phyloP scores from a whole-genome alignment of 371 early-diverging fungal genomes.

The Nematocida sp. region DNA sequence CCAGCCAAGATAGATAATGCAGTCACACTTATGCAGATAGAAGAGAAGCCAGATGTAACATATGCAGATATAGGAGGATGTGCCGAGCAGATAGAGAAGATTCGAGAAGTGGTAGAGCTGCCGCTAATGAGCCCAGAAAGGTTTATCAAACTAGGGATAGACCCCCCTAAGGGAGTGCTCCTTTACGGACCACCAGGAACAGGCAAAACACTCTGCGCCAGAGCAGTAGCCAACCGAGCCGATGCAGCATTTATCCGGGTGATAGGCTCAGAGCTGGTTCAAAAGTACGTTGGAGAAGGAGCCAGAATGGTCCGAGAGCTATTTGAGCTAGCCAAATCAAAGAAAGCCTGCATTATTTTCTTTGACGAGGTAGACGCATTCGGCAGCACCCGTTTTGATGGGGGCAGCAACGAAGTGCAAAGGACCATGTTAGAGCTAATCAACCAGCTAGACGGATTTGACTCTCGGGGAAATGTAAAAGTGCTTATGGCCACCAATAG shows the following conservation, averaged over 20 bases:
- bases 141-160: slow-evolving; percentile 83
- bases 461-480: slow-evolving; percentile 97
- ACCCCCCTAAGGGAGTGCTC: slow-evolving; percentile 93
- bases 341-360: slow-evolving; percentile 98
- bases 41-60: slow-evolving; percentile 98
- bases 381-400: slow-evolving; percentile 87
- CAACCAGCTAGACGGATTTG: slow-evolving; percentile 98
- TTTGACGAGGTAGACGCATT: slow-evolving; percentile 99
- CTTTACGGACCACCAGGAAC: slow-evolving; percentile 98
- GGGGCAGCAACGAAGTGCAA: slow-evolving; percentile 97
- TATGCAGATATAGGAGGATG: slow-evolving; percentile 98
- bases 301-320: slow-evolving; percentile 98
- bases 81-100: slow-evolving; percentile 97
- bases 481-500: slow-evolving; percentile 96
- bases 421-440: slow-evolving; percentile 98
- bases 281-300: slow-evolving; percentile 98
- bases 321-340: slow-evolving; percentile 94
- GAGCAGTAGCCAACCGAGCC: slow-evolving; percentile 97
- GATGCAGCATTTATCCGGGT: slow-evolving; percentile 98
- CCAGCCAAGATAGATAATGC: slow-evolving; percentile 98
- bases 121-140: slow-evolving; percentile 82
- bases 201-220: slow-evolving; percentile 97
- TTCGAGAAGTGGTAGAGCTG: slow-evolving; percentile 96
- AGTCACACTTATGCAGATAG: slow-evolving; percentile 99
- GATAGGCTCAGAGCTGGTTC: slow-evolving; percentile 97